phyloP scores from a whole-genome alignment of 106 monocot species.

The Platanthera zijinensis region DNA sequence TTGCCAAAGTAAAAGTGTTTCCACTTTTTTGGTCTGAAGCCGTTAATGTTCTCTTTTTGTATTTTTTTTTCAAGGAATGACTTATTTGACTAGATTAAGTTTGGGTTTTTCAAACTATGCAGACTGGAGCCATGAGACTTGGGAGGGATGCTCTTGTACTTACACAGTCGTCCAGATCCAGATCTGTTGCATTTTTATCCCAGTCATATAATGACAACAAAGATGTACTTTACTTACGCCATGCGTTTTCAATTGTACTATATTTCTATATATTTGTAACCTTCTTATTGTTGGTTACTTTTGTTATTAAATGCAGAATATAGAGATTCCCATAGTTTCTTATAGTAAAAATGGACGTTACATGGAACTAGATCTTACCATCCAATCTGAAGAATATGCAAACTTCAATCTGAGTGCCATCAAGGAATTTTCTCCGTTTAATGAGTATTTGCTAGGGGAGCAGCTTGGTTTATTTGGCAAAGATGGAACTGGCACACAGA shows the following conservation, averaged over 20 bases:
- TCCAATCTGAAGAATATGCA: conserved; percentile 51
- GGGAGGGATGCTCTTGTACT: conserved; percentile 73
- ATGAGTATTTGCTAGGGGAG: conserved; percentile 74
- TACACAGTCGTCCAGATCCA: conserved; percentile 46
- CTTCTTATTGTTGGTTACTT: background rate
- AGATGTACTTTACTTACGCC: conserved; percentile 28
- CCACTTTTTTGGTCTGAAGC: background rate
- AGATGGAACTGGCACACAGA: conserved; percentile 65
- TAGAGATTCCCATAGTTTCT: conserved; percentile 67
- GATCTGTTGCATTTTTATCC: conserved; percentile 77
- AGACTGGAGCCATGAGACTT: conserved; percentile 74
- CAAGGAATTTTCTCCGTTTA: conserved; percentile 73
- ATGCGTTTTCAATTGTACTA: background rate
- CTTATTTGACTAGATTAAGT: background rate
- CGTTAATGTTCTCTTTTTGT: background rate
- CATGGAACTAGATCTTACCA: conserved; percentile 58
- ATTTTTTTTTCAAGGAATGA: background rate
- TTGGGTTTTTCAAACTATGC: conserved; percentile 8
- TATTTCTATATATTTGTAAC: background rate
- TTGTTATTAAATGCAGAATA: conserved; percentile 43
- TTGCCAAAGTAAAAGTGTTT: background rate
- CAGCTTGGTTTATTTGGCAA: conserved; percentile 52
- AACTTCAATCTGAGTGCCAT: conserved; percentile 44
- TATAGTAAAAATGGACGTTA: conserved; percentile 46
- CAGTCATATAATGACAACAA: conserved; percentile 61